Evolutionary conservation across 1,139 yeast genomes (phyloP), one percentile per base, ranked within the genome.

Genomic region (Pichia kudriavzevii): DNA sequence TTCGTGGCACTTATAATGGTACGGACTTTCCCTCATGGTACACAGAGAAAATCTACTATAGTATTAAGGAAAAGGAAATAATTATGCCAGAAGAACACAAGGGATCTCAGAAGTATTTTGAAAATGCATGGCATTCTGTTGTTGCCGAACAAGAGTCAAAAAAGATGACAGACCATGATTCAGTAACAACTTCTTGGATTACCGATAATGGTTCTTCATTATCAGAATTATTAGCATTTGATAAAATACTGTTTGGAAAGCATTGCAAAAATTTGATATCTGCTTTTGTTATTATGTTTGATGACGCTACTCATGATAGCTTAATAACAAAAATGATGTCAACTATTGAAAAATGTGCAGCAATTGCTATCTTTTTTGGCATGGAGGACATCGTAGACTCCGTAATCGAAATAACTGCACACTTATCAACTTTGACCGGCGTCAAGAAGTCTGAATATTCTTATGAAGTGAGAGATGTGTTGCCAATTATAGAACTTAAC

Each of bases 51-150:
- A 85, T 91, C 26, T 93, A 82, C 56, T 64, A 69, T 26, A 81
- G 94, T 1, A 88, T 93, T 40, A 72, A 75, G 45, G 85, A 80
- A 37, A 73, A 83, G 35, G 99, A 93, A 58, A 91, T 91, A 44
- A 85, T 93, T 36, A 84, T 93, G 88, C 97, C 98, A 0, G 98
- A 91, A 50, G 99, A 93, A 54, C 97, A 88, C 50, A 87, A 80
- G 52, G 87, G 85, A 26, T 67, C 66, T 13, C 72, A 82, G 3
- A 87, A 82, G 52, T 81, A 95, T 77, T 91, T 88, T 60, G 97
- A 88, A 53, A 91, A 83, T 52, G 77, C 81, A 13, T 93, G 99
- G 99, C 81, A 82, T 49, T 82, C 83, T 44, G 61, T 85, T 45
- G 73, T 88, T 35, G 72, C 85, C 2, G 56, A 76, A 50, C 73